Evolutionary conservation across 2,329 filamentous ascomycete species (phyloP), one percentile per base, ranked within the genome.

Genomic region (Periconia macrospinosa): DNA sequence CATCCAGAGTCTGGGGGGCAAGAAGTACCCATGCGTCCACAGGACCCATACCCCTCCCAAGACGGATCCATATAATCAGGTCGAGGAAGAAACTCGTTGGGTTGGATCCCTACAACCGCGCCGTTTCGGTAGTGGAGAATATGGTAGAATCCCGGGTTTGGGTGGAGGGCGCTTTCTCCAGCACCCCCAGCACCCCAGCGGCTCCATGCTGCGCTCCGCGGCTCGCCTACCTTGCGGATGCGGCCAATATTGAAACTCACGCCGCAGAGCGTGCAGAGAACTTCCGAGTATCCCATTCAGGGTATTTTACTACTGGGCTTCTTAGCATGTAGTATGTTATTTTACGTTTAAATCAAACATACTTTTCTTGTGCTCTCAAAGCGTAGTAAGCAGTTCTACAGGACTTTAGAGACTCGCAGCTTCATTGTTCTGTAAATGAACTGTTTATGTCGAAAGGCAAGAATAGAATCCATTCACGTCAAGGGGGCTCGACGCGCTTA

Each of bases 191-290:
- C 23, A 23, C 33, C 9, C 44, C 23, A 27, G 23, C 23, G 23
- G 23, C 23, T 27, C 54, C 54, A 56, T 35, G 47, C 54, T 42
- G 44, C 45, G 18, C 41, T 49, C n/a, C 47, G 45, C 6, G 47
- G 54, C 44, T 56, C 54, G 18, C 2, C 23, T 41, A 42, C 46
- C 11, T 19, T 44, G 27, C 51, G 47, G 14, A 48, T 43, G 30
- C 54, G 54, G 17, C 54, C 50, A 40, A 54, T 56, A 30, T 54
- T 56, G 51, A 54, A 56, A 20, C 33, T 46, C 8, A 56, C 51
- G 37, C 43, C 47, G 41, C 54, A 54, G 44, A 56, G 37, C 19
- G 44, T 40, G 41, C 43, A 53, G 10, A 14, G 33, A 13, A 37
- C 11, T n/a, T 37, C 33, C 11, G 33, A 37, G 33, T 37, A 37